Base-by-base conservation (phyloP, 2,329 filamentous ascomycete species). In the Alternaria sp. region DNA sequence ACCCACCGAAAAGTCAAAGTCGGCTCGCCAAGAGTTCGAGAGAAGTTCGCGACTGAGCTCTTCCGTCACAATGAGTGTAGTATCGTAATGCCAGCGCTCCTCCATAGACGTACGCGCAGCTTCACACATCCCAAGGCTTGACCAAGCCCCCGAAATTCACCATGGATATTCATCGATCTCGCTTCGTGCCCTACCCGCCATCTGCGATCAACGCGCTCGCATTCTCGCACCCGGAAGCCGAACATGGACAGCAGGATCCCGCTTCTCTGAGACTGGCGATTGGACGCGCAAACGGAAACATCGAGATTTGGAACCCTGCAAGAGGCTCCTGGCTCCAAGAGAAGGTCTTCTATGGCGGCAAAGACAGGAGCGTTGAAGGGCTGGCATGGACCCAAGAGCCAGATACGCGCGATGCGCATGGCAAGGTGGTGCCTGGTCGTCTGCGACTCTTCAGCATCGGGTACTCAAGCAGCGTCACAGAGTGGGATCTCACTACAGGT, bases 161-260 rank as follows among this genome's bases (percentile, higher is more conserved):
- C 63, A 97, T 98, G 95, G 95, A 98, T 82, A 91, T 99, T 78
- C 96, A 99, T 84, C 93, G 96, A 75, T 97, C 94, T 78, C 93
- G 96, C 77, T 99, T 99, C 83, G 91, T 99, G 72, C 92, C 92
- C 44, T 98, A 92, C 81, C 93, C 93, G 69, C 91, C 93, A 8
- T 93, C 93, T 64, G 91, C 93, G 61, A 97, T 99, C 81, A 98
- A 97, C 82, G 91, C 93, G 67, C 88, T 98, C 77, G 93, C 95
- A 70, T 98, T 99, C 80, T 97, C 96, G 6, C 92, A 97, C 78
- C 67, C 82, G 79, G 78, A 81, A 81, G 70, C 74, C 9, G 69
- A 78, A 70, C 70, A 75, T 49, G 71, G 71, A 45, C 74, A 73
- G 23, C 68, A 72, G 26, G 86, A 81, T 72, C 85, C 86, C 21